phyloP scores from a whole-genome alignment of 441 rosid genomes.

The Adansonia gregorii region DNA sequence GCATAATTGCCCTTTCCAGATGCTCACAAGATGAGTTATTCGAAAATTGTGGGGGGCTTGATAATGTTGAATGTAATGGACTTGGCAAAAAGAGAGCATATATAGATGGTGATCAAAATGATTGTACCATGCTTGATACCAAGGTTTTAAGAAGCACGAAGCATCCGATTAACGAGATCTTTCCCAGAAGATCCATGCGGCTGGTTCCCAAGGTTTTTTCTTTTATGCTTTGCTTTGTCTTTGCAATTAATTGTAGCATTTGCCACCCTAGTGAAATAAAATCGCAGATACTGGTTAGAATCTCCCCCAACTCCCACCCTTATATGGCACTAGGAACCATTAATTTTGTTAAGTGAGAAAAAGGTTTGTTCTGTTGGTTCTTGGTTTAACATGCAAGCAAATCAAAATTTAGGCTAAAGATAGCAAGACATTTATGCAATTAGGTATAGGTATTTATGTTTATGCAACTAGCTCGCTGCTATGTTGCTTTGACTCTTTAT shows the following conservation, averaged over 20 bases:
- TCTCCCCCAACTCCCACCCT: not conserved
- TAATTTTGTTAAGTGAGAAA: slow-evolving; percentile 7
- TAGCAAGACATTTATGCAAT: too few species aligned
- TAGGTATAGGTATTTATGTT: not conserved
- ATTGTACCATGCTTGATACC: slow-evolving; percentile 30
- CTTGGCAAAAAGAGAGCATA: slow-evolving; percentile 42
- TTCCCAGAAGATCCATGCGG: slow-evolving; percentile 62
- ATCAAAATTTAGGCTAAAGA: too few species aligned
- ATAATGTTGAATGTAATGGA: slow-evolving; percentile 38
- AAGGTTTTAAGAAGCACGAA: slow-evolving; percentile 46
- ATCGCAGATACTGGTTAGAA: too few species aligned
- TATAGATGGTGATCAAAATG: slow-evolving; percentile 33
- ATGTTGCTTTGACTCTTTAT: too few species aligned
- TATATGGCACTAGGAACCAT: not conserved
- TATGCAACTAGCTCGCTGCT: not conserved
- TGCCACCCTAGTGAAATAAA: too few species aligned
- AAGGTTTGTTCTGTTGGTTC: not conserved
- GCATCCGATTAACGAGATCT: slow-evolving; percentile 35
- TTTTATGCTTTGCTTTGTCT: slow-evolving; percentile 29
- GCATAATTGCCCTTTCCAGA: slow-evolving; percentile 41
- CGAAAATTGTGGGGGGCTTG: slow-evolving; percentile 36
- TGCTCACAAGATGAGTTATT: slow-evolving; percentile 43
- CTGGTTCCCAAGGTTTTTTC: slow-evolving; percentile 57
- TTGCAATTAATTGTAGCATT: not conserved
- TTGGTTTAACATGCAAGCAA: too few species aligned